Base-by-base conservation (phyloP, 2,329 filamentous ascomycete genomes). In the Cladophialophora psammophila region DNA sequence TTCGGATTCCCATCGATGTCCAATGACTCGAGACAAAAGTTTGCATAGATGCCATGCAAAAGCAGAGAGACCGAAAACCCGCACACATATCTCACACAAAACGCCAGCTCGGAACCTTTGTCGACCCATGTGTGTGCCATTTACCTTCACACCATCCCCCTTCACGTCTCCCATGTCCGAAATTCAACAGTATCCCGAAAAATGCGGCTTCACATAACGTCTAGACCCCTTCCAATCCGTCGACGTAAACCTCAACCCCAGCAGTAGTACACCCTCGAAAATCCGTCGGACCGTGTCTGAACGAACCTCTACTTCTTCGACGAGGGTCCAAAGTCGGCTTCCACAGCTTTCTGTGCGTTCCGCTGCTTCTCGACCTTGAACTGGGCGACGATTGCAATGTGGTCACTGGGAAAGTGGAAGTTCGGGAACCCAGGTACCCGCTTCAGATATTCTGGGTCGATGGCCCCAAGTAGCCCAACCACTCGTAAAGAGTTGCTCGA, bases 401-500 rank as follows among this genome's bases (percentile, higher is more conserved):
- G 94, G 76, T 97, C 94, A 73, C 92, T 92, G 1, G 94, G 94
- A 84, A 96, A 97, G 81, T 97, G 93, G 81, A 93, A 94, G 78
- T 95, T 94, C 20, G 94, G 94, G 80, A 97, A 97, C 0, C 93
- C 93, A 3, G 94, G 93, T 32, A 97, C 92, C 60, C 90, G 87
- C 78, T 92, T 90, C 65, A 97, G 87, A 77, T 96, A 95, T 34
- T 92, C 87, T 70, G 89, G 87, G 77, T 97, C 94, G 2, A 96
- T 92, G 52, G 94, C 91, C 35, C 94, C 94, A 3, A 97, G 88
- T 61, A 97, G 80, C 61, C 91, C 91, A 18, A 92, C 90, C 31
- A 96, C 91, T 76, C 95, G 91, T 53, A 97, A 84, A 26, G 91
- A 89, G 78, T 95, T 97, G 65, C 93, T 94, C 64, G 93, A 94